Conservation (phyloP, 2,329 filamentous ascomycete species). For the Purpureocillium lavendulum region DNA sequence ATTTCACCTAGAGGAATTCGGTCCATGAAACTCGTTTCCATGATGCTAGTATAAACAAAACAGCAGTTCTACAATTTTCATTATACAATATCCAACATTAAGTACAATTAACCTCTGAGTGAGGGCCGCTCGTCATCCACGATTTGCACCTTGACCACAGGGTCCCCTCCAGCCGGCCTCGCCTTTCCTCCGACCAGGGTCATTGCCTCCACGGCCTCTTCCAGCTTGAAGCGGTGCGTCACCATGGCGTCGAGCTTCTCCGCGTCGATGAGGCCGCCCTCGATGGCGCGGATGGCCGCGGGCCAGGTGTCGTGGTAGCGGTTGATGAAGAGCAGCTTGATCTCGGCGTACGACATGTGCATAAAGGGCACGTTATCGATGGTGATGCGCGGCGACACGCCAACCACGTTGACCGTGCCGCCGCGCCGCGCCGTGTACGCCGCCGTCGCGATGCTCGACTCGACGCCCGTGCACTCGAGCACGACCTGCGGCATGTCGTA, state of each 20-base stretch:
- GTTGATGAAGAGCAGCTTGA: constrained; percentile 63
- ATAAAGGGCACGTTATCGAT: constrained; percentile 63
- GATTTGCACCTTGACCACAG: constrained; percentile 2
- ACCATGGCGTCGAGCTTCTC: constrained; percentile 37
- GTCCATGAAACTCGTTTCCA: too few species aligned
- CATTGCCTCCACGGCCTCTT: constrained; percentile 46
- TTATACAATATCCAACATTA: too few species aligned
- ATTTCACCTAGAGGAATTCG: too few species aligned
- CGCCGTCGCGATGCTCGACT: constrained; percentile 53
- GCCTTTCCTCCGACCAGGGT: constrained; percentile 11
- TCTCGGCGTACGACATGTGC: constrained; percentile 56
- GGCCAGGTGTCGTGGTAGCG: constrained; percentile 65
- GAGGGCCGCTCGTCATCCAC: neutral
- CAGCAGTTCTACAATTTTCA: too few species aligned
- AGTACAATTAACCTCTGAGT: too few species aligned
- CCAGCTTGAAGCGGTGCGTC: constrained; percentile 54
- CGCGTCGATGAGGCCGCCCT: constrained; percentile 50
- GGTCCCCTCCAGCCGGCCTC: neutral
- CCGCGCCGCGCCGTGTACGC: constrained; percentile 48
- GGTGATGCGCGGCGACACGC: constrained; percentile 45
- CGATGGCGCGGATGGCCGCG: constrained; percentile 51
- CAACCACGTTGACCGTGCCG: constrained; percentile 55
- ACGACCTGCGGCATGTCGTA: constrained; percentile 50
- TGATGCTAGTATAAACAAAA: too few species aligned
- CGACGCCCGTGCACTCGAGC: constrained; percentile 58